Conservation (phyloP, 1,284 basidiomycete genomes). For the Phaffia rhodozyma region DNA sequence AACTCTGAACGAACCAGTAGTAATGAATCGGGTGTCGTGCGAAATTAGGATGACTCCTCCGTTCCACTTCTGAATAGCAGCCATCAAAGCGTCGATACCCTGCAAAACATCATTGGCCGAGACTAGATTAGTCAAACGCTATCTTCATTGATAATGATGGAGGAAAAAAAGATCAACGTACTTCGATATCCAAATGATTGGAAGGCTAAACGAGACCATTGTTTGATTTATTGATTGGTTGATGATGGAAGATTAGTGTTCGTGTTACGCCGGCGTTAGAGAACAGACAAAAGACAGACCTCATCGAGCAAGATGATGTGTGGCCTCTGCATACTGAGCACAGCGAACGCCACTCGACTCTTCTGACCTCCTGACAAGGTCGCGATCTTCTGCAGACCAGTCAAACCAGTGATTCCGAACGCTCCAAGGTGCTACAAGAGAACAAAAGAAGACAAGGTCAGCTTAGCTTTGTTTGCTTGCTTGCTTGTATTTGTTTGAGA, state of each 20-base stretch:
- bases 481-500: too few species aligned
- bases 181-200: conserved; percentile 93
- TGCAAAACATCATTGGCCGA: conserved; percentile 26
- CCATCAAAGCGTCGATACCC: conserved; percentile 92
- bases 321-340: conserved; percentile 75
- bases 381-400: conserved; percentile 49
- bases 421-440: conserved; percentile 67
- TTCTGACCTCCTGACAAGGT: conserved; percentile 78
- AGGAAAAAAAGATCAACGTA: conserved; percentile 26
- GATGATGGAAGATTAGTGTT: neutral
- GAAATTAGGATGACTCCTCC: conserved; percentile 88
- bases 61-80: conserved; percentile 77
- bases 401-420: conserved; percentile 96
- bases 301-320: conserved; percentile 85
- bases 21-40: conserved; percentile 89
- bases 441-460: too few species aligned
- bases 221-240: neutral
- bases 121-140: neutral
- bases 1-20: conserved; percentile 38
- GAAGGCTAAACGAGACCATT: conserved; percentile 54
- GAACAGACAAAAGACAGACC: conserved; percentile 38
- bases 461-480: too few species aligned
- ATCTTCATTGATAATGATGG: neutral
- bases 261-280: neutral
- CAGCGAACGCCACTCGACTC: conserved; percentile 86